Conservation (phyloP, 306 rosid species). For the Glycyrrhiza uralensis region DNA sequence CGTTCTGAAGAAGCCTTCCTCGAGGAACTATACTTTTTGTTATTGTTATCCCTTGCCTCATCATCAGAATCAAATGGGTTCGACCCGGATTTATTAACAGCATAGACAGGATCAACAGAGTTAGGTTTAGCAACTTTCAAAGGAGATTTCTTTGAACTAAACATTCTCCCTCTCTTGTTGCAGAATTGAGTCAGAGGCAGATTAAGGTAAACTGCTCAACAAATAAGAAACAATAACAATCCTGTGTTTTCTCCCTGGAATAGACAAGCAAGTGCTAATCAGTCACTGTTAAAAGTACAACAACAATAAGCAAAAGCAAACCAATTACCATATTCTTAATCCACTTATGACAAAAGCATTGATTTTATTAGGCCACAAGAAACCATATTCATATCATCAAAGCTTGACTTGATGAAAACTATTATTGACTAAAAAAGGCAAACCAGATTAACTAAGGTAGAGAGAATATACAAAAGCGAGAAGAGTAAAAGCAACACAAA, state of each 20-base stretch:
- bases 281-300: neutral
- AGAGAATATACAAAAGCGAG: constrained; percentile 19
- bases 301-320: constrained; percentile 8
- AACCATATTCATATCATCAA: neutral
- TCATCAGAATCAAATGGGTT: constrained; percentile 71
- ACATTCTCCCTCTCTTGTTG: constrained; percentile 46
- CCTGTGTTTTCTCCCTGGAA: constrained; percentile 48
- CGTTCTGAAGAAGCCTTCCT: constrained; percentile 53
- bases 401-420: neutral
- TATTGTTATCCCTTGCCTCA: constrained; percentile 34
- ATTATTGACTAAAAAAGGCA: neutral
- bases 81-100: constrained; percentile 44
- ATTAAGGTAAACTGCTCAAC: constrained; percentile 10
- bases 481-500: constrained; percentile 6
- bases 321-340: constrained; percentile 4
- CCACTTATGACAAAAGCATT: constrained; percentile 6
- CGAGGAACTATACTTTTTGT: constrained; percentile 37
- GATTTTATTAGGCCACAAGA: constrained; percentile 9
- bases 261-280: constrained; percentile 27
- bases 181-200: constrained; percentile 3
- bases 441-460: neutral
- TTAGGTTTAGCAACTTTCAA: constrained; percentile 47
- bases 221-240: constrained; percentile 6
- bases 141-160: constrained; percentile 72
- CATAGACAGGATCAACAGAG: constrained; percentile 43